These are phyloP conservation scores for Mortierella sp. DNA, from an alignment of 371 early-diverging fungal genomes.

Conservation along the genomic window DNA sequence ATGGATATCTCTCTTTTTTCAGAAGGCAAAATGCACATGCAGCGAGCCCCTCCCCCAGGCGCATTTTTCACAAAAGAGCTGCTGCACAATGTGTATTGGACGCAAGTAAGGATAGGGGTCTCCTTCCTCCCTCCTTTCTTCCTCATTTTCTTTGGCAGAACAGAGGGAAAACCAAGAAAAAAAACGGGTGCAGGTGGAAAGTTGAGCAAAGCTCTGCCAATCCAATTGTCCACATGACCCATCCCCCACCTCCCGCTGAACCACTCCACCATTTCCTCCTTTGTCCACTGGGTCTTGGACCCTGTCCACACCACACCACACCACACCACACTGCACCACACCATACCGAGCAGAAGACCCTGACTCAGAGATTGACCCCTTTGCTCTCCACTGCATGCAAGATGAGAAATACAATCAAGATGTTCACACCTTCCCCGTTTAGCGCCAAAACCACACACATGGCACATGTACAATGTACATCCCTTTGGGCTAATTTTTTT, in stretches of 20 bases:
- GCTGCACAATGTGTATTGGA: neutral
- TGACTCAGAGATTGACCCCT: neutral
- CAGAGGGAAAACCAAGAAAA: neutral
- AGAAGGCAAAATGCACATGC: neutral
- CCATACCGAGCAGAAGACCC: neutral
- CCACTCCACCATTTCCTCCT: no score
- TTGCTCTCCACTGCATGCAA: no score
- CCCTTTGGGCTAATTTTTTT: no score
- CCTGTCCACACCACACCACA: no score
- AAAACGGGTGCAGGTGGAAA: neutral
- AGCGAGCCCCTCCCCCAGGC: no score
- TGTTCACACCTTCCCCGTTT: neutral
- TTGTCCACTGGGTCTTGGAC: no score
- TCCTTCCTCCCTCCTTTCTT: neutral
- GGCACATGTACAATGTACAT: no score
- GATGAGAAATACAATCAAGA: neutral
- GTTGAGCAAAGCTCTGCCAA: neutral
- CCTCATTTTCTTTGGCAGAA: no score
- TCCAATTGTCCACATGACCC: neutral
- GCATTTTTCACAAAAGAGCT: neutral
- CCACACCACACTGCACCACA: no score
- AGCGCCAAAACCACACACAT: slow-evolving; percentile 4
- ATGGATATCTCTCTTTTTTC: neutral
- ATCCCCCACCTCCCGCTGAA: neutral
- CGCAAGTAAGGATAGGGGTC: neutral